A percentile compares a stretch with the other conserved stretches of the same genome.
These are phyloP conservation scores for Actinidia polygama DNA, from an alignment of 179 eudicot genomes.

Conservation along the genomic window DNA sequence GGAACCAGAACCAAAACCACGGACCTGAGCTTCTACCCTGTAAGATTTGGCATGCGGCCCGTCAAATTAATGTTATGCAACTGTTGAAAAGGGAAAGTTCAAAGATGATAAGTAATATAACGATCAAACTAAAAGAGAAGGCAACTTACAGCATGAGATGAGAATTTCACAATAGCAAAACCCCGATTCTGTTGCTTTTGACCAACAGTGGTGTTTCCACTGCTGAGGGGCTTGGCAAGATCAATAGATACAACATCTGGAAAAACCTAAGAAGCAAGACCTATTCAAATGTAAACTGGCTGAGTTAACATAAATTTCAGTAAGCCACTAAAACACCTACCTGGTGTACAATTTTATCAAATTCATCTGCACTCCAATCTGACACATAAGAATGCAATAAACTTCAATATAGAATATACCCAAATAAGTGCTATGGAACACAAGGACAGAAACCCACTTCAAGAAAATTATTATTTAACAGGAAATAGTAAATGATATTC, in stretches of 20 bases:
- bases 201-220: slow-evolving; percentile 33
- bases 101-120: not conserved
- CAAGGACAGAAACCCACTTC: slow-evolving; percentile 5
- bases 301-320: not conserved
- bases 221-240: slow-evolving; percentile 45
- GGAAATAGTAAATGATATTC: not conserved
- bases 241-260: slow-evolving; percentile 67
- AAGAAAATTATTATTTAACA: not conserved
- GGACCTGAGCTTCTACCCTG: slow-evolving; percentile 83
- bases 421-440: slow-evolving; percentile 9
- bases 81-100: slow-evolving; percentile 8
- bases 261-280: slow-evolving; percentile 51
- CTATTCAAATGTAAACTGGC: slow-evolving; percentile 8
- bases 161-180: slow-evolving; percentile 71
- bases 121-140: slow-evolving; percentile 12
- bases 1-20: slow-evolving; percentile 70
- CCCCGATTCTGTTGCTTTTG: slow-evolving; percentile 68
- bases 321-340: slow-evolving; percentile 32
- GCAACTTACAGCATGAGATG: slow-evolving; percentile 72
- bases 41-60: slow-evolving; percentile 61
- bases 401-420: slow-evolving; percentile 3
- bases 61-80: slow-evolving; percentile 33
- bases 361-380: slow-evolving; percentile 75
- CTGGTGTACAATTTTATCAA: slow-evolving; percentile 57
- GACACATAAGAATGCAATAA: slow-evolving; percentile 16